Conservation (phyloP, 176 grass and related monocot genomes). For the Carex scoparia region DNA sequence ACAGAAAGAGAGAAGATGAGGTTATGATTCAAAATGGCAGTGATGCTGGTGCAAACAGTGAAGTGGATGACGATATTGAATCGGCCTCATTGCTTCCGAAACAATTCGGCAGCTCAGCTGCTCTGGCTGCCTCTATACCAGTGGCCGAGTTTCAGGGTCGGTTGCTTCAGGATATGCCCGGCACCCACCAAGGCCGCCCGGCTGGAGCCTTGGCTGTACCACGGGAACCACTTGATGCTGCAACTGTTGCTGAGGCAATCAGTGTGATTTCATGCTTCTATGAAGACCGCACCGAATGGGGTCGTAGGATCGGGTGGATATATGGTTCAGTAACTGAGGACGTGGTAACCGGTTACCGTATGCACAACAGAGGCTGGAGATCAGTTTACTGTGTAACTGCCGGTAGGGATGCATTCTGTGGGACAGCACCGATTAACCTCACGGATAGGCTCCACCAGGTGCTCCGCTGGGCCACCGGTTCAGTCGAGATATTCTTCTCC, state of each 20-base stretch:
- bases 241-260: conserved; percentile 75
- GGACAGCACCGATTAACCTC: conserved; percentile 94
- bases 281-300: conserved; percentile 95
- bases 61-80: conserved; percentile 53
- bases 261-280: conserved; percentile 90
- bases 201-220: conserved; percentile 71
- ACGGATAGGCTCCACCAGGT: conserved; percentile 82
- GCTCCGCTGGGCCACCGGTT: conserved; percentile 94
- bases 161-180: conserved; percentile 70
- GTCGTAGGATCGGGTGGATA: conserved; percentile 79
- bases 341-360: conserved; percentile 92
- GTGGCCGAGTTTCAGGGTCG: conserved; percentile 91
- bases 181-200: conserved; percentile 64
- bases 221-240: conserved; percentile 70
- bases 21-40: conserved; percentile 50
- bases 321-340: conserved; percentile 95
- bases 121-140: conserved; percentile 63
- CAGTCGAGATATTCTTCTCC: conserved; percentile 99
- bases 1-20: conserved; percentile 40
- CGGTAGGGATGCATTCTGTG: conserved; percentile 69
- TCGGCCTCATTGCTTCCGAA: conserved; percentile 53
- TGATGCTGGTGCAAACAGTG: neutral
- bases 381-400: conserved; percentile 83
- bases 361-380: conserved; percentile 96
- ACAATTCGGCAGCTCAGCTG: conserved; percentile 59